phyloP scores from a whole-genome alignment of 2,329 filamentous ascomycete species.

The Hymenoscyphus fraxineus region DNA sequence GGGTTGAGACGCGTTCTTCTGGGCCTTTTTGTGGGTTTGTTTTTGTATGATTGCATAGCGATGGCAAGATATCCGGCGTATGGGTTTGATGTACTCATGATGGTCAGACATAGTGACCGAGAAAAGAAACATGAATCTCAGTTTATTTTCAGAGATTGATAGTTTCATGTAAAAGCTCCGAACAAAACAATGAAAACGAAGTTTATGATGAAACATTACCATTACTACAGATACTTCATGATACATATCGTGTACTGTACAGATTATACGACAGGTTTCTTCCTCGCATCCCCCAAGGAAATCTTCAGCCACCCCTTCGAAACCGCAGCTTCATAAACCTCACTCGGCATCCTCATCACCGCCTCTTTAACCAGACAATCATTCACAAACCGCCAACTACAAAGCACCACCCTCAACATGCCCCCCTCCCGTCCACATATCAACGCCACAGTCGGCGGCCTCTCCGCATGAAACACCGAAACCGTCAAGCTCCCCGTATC shows the following conservation, averaged over 20 bases:
- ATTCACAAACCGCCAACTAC: slow-evolving; percentile 23
- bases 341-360: slow-evolving; percentile 21
- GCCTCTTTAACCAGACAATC: slow-evolving; percentile 19
- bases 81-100: not conserved
- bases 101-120: not conserved
- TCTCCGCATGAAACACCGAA: slow-evolving; percentile 31
- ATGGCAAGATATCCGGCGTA: not conserved
- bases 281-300: not conserved
- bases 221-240: not conserved
- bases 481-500: slow-evolving; percentile 34
- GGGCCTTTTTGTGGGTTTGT: not conserved
- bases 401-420: slow-evolving; percentile 33
- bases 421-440: slow-evolving; percentile 34
- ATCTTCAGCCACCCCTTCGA: slow-evolving; percentile 16
- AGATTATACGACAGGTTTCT: not conserved
- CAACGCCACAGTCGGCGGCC: slow-evolving; percentile 32
- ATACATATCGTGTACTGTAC: not conserved
- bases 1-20: not conserved
- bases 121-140: not conserved
- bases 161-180: not conserved
- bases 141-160: not conserved
- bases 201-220: not conserved
- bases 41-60: not conserved
- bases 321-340: slow-evolving; percentile 13
- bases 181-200: not conserved